Evolutionary conservation across 306 rosid species (phyloP).

Genomic region (Pueraria montana): DNA sequence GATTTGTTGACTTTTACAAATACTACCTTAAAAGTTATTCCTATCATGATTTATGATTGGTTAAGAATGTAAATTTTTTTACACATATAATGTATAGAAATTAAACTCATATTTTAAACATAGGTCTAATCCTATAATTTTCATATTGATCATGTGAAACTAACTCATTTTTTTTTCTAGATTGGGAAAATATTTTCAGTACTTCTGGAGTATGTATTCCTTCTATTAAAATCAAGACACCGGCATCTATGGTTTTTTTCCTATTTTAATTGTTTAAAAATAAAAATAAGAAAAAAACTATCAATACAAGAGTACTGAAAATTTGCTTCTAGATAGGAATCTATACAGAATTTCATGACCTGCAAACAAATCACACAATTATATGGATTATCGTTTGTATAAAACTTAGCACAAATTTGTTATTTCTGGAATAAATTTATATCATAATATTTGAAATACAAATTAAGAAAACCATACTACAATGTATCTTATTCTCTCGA

Average conservation of each 20-base stretch:
- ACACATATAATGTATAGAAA: too few relatives aligned
- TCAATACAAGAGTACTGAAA: background rate
- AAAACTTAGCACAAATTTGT: background rate
- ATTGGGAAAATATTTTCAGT: too few relatives aligned
- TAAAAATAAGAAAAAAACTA: background rate
- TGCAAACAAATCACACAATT: background rate
- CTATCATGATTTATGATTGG: too few relatives aligned
- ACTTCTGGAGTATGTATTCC: background rate
- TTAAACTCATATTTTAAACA: too few relatives aligned
- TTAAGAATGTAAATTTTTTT: too few relatives aligned
- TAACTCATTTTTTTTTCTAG: too few relatives aligned
- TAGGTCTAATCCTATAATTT: too few relatives aligned
- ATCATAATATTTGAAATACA: background rate
- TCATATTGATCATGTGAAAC: too few relatives aligned
- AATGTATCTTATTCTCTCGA: background rate
- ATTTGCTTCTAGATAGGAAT: background rate
- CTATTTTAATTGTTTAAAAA: background rate
- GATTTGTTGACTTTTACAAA: too few relatives aligned
- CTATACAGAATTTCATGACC: background rate
- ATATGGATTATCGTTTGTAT: background rate
- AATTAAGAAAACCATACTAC: background rate
- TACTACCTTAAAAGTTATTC: too few relatives aligned
- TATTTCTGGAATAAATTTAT: constrained; percentile 4
- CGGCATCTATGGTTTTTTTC: background rate
- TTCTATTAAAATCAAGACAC: background rate